Percentiles rank a stretch among this genome's conserved stretches.
Evolutionary conservation across 2,329 filamentous ascomycete species (phyloP).

Genomic region (Hypocrella siamensis): DNA sequence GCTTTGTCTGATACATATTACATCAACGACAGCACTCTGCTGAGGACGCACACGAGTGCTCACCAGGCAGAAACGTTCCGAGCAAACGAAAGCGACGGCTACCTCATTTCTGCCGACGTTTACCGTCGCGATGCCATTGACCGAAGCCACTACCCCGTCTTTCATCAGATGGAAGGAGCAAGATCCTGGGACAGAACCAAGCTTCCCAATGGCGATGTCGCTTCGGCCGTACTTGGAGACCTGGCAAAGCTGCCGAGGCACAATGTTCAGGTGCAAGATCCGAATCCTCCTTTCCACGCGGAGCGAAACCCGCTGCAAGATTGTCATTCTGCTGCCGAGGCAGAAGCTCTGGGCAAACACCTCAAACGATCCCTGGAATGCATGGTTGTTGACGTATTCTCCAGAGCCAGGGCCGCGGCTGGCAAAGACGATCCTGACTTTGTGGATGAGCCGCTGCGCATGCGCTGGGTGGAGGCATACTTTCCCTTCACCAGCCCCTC

Average conservation of each 20-base stretch:
- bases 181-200: slow-evolving; percentile 66
- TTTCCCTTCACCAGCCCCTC: slow-evolving; percentile 94
- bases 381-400: slow-evolving; percentile 82
- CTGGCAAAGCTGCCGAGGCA: slow-evolving; percentile 58
- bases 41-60: slow-evolving; percentile 88
- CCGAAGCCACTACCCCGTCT: slow-evolving; percentile 86
- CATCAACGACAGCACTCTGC: slow-evolving; percentile 65
- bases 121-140: slow-evolving; percentile 93
- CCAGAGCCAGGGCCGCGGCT: slow-evolving; percentile 54
- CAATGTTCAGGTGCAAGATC: slow-evolving; percentile 64
- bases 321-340: slow-evolving; percentile 55
- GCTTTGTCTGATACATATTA: slow-evolving; percentile 91
- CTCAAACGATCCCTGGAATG: slow-evolving; percentile 79
- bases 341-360: slow-evolving; percentile 68
- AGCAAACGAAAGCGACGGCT: slow-evolving; percentile 57
- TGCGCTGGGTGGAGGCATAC: slow-evolving; percentile 93
- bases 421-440: slow-evolving; percentile 31
- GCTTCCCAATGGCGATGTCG: slow-evolving; percentile 41
- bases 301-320: slow-evolving; percentile 73
- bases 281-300: slow-evolving; percentile 60
- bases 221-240: slow-evolving; percentile 53
- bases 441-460: slow-evolving; percentile 56
- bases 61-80: slow-evolving; percentile 78
- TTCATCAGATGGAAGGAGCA: slow-evolving; percentile 98
- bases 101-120: slow-evolving; percentile 85